phyloP scores from a whole-genome alignment of 306 rosid species.

The Prunus padus region DNA sequence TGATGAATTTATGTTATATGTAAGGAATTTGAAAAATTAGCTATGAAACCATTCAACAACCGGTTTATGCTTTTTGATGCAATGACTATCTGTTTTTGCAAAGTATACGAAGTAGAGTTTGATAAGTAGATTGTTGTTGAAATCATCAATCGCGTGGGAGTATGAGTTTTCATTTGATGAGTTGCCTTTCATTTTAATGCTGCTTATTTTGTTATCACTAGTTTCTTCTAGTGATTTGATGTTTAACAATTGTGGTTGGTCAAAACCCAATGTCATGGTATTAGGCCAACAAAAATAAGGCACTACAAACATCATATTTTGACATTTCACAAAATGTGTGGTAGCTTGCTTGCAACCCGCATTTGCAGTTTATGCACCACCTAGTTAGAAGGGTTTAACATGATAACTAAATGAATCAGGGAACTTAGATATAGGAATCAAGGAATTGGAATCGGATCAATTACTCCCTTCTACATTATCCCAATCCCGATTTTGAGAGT shows the following conservation, averaged over 20 bases:
- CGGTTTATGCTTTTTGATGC: constrained; percentile 9
- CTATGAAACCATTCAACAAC: background rate
- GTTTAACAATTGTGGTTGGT: background rate
- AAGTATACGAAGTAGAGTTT: constrained; percentile 2
- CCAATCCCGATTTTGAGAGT: too few relatives aligned
- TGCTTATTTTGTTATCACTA: background rate
- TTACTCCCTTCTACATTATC: too few relatives aligned
- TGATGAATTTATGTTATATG: constrained; percentile 5
- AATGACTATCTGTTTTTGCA: constrained; percentile 2
- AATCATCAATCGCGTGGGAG: background rate
- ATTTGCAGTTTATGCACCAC: background rate
- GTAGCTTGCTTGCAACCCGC: background rate
- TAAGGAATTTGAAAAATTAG: background rate
- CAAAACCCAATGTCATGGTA: background rate
- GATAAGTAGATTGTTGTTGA: background rate
- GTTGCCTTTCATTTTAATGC: background rate
- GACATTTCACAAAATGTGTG: background rate
- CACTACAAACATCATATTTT: background rate
- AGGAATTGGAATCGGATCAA: too few relatives aligned
- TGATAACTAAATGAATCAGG: too few relatives aligned
- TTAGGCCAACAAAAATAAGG: background rate
- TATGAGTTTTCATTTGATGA: background rate
- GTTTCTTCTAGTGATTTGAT: background rate
- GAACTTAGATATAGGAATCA: too few relatives aligned
- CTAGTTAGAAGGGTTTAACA: background rate